phyloP scores from a whole-genome alignment of 169 alveolate genomes.

The Eimeria tenella region DNA sequence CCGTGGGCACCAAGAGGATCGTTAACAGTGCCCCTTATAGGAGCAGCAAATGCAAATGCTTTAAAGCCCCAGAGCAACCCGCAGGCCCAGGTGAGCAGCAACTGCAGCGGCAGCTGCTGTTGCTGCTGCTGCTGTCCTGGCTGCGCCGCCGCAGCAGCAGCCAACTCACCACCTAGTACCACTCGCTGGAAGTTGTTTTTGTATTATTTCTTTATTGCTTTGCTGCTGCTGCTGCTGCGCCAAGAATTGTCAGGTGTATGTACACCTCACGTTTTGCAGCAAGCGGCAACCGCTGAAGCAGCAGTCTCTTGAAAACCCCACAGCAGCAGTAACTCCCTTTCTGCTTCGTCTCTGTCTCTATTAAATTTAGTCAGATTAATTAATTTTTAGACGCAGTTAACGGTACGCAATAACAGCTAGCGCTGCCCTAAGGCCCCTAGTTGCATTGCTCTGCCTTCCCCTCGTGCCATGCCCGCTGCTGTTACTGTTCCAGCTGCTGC shows the following conservation, averaged over 20 bases:
- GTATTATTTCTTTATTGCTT: background rate
- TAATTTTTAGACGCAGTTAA: too few relatives aligned
- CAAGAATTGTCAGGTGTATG: background rate
- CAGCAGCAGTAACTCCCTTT: background rate
- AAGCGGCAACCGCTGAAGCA: background rate
- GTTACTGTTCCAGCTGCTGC: too few relatives aligned
- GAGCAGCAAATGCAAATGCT: background rate
- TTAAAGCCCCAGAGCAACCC: conserved; percentile 42
- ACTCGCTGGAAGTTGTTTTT: background rate
- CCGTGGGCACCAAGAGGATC: background rate
- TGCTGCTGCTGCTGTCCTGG: conserved; percentile 22
- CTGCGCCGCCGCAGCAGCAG: conserved; percentile 37
- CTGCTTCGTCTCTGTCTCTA: background rate
- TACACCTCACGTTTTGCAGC: background rate
- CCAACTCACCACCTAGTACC: background rate
- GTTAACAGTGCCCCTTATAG: background rate
- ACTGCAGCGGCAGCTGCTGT: conserved; percentile 56
- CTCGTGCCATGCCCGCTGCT: too few relatives aligned
- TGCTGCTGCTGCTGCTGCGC: background rate
- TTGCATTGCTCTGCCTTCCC: too few relatives aligned
- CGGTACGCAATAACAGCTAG: too few relatives aligned
- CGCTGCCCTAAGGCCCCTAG: too few relatives aligned
- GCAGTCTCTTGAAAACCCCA: background rate
- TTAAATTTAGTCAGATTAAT: background rate
- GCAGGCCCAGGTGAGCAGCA: conserved; percentile 42